Conservation (phyloP, 2,329 filamentous ascomycete genomes). For the Beauveria caledonica region DNA sequence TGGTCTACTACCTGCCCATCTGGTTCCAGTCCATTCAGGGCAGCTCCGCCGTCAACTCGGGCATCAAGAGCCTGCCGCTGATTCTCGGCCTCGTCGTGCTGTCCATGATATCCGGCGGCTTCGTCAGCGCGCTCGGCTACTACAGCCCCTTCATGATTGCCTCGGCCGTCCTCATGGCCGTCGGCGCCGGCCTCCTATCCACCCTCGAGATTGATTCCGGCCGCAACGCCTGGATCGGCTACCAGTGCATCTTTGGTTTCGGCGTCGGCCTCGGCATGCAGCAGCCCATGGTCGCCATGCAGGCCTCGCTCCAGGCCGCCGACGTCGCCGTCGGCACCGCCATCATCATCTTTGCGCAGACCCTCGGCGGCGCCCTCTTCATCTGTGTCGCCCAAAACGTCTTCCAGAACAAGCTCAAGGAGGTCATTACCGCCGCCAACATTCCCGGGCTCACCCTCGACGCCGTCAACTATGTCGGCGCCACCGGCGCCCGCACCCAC, state of each 20-base stretch:
- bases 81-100: slow-evolving; percentile 16
- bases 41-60: slow-evolving; percentile 13
- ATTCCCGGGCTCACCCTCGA: slow-evolving; percentile 27
- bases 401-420: slow-evolving; percentile 38
- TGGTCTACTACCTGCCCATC: slow-evolving; percentile 37
- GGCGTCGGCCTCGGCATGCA: slow-evolving; percentile 37
- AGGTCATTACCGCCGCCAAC: slow-evolving; percentile 27
- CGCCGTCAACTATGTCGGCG: slow-evolving; percentile 26
- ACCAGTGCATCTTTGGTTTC: slow-evolving; percentile 32
- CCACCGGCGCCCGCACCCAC: slow-evolving; percentile 26
- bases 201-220: slow-evolving; percentile 18
- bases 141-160: slow-evolving; percentile 24
- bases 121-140: slow-evolving; percentile 5
- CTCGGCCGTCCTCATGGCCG: slow-evolving; percentile 19
- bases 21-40: slow-evolving; percentile 37
- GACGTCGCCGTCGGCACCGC: slow-evolving; percentile 41
- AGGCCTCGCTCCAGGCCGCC: slow-evolving; percentile 32
- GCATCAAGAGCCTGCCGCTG: slow-evolving; percentile 13
- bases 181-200: slow-evolving; percentile 30
- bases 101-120: slow-evolving; percentile 1
- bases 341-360: slow-evolving; percentile 37
- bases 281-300: slow-evolving; percentile 35
- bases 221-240: slow-evolving; percentile 13
- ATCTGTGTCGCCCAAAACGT: slow-evolving; percentile 43
- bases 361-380: slow-evolving; percentile 38